Evolutionary conservation across 345 rosid species (phyloP).

Genomic region (Leavenworthia alabamica): DNA sequence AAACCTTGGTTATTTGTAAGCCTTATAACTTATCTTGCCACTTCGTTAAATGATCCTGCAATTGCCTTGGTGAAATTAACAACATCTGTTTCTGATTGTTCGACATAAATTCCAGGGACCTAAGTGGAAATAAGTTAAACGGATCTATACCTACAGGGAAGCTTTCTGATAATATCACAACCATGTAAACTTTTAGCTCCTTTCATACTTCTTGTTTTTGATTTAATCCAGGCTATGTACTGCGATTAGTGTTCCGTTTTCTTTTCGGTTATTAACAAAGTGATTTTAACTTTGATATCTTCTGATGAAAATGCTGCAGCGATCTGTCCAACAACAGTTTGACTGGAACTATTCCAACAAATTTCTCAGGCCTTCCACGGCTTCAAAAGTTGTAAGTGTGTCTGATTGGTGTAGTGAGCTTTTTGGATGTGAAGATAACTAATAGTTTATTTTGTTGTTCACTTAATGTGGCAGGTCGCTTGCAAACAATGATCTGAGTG

Average conservation of each 20-base stretch:
- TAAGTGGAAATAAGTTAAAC: slow-evolving; percentile 67
- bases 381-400: slow-evolving; percentile 70
- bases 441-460: slow-evolving; percentile 20
- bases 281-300: not conserved
- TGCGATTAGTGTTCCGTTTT: no score
- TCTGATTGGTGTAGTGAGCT: not conserved
- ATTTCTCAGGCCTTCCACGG: slow-evolving; percentile 53
- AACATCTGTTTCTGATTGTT: slow-evolving; percentile 10
- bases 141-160: slow-evolving; percentile 60
- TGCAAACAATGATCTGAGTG: slow-evolving; percentile 68
- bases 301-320: slow-evolving; percentile 41
- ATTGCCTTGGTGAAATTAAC: not conserved
- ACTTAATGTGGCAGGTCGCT: slow-evolving; percentile 54
- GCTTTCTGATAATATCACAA: slow-evolving; percentile 71
- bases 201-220: slow-evolving; percentile 3
- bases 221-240: no score
- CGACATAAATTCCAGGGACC: slow-evolving; percentile 54
- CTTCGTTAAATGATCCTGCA: slow-evolving; percentile 1
- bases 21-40: not conserved
- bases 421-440: slow-evolving; percentile 1
- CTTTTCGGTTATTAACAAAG: not conserved
- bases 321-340: slow-evolving; percentile 63
- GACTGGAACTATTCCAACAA: slow-evolving; percentile 63
- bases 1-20: slow-evolving; percentile 82
- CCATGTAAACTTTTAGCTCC: slow-evolving; percentile 55